Base-by-base conservation (phyloP, 2,329 filamentous ascomycete species). In the Arthroderma sp. region DNA sequence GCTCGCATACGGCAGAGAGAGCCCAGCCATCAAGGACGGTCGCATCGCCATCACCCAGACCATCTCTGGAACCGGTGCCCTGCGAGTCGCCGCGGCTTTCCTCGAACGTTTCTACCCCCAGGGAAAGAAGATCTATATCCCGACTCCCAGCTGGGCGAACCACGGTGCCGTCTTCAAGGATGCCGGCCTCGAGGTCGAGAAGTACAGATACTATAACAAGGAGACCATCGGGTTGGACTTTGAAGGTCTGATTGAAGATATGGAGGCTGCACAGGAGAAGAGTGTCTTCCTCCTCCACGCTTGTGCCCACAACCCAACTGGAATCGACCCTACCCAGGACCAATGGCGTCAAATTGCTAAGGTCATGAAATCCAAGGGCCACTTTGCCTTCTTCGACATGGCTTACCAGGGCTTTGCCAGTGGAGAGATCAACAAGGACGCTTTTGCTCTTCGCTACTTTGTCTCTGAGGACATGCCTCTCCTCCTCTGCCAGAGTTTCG, bases 201-300 rank as follows among this genome's bases (percentile, higher is more conserved):
- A 91, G 78, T 98, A 98, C 82, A 82, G 88, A 68, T 98, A 98
- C 84, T 98, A 97, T 81, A 88, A 97, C 84, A 94, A 95, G 81
- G 85, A 95, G 72, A 97, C 91, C 70, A 97, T 96, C 71, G 91
- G 91, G 58, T 86, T 98, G 63, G 93, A 98, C 81, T 97, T 96
- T 69, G 88, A 94, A 65, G 93, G 93, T 68, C 82, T 98, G 80
- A 70, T 96, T 60, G 85, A 82, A 68, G 91, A 97, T 73, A 85
- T 98, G 77, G 90, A 94, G 79, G 82, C 81, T 64, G 89, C 91
- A 58, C 90, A 91, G 66, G 83, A 86, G 73, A 85, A 85, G 73
- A 94, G 87, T 77, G 84, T 94, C 66, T 86, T 98, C 76, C 79
- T 98, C 64, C 87, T 97, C 71, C 93, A 98, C 76, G 91, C 91